Percentiles rank a stretch among this genome's conserved stretches.
These are phyloP conservation scores for Lophiostoma macrostomum DNA, from an alignment of 495 filamentous ascomycete species.

Conservation along the genomic window DNA sequence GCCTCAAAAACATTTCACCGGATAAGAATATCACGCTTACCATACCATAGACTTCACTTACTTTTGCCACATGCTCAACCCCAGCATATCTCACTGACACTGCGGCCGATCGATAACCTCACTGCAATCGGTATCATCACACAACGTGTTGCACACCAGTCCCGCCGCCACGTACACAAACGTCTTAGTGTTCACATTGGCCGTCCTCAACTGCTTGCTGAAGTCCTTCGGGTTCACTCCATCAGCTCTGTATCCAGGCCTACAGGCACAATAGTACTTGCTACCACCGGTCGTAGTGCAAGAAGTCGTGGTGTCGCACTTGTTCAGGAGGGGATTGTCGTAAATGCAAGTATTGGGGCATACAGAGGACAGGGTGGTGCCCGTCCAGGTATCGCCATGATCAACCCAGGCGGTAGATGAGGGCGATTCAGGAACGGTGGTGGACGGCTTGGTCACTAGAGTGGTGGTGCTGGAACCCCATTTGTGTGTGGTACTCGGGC, in stretches of 20 bases:
- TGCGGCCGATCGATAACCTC: conserved; percentile 6
- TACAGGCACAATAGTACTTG: conserved; percentile 16
- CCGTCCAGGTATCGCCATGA: too few species aligned
- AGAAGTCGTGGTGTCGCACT: conserved; percentile 10
- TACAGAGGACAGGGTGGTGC: not conserved
- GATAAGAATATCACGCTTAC: too few species aligned
- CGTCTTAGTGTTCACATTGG: not conserved
- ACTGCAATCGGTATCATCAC: not conserved
- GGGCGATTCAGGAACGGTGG: too few species aligned
- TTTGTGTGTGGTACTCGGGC: too few species aligned
- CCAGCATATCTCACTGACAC: conserved; percentile 7
- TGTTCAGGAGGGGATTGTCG: not conserved
- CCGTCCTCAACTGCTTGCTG: conserved; percentile 7
- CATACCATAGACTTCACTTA: too few species aligned
- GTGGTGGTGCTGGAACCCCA: too few species aligned
- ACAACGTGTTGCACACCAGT: conserved; percentile 1
- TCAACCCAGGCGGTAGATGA: too few species aligned
- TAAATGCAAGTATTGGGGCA: conserved; percentile 10
- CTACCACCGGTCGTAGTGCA: conserved; percentile 10
- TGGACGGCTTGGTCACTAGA: too few species aligned
- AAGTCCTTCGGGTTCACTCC: conserved; percentile 9
- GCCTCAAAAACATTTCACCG: too few species aligned
- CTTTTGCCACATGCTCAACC: too few species aligned
- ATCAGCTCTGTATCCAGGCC: conserved; percentile 9
- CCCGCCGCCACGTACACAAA: conserved; percentile 5